Conservation (phyloP, 257 asterid genomes). For the Capsicum pubescens region DNA sequence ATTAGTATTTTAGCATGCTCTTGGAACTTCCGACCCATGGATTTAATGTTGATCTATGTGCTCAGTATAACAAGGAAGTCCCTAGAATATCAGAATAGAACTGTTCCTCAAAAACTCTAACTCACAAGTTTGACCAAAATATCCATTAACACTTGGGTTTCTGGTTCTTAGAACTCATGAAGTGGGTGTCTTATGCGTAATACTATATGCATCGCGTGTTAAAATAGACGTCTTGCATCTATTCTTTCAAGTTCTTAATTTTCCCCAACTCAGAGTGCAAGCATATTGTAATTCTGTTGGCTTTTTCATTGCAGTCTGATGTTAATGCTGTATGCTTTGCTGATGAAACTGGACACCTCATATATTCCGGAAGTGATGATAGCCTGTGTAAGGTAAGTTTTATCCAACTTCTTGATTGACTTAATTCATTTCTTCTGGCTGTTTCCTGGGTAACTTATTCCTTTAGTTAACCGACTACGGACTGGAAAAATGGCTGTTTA, state of each 20-base stretch:
- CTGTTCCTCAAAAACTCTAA: conserved; percentile 1
- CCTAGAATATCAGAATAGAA: conserved; percentile 16
- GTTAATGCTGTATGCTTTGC: conserved; percentile 98
- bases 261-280: neutral
- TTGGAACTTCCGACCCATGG: neutral
- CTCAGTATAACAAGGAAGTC: neutral
- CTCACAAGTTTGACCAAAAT: conserved; percentile 14
- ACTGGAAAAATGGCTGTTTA: neutral
- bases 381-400: conserved; percentile 80
- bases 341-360: conserved; percentile 87
- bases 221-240: neutral
- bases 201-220: neutral
- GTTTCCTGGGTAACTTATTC: neutral
- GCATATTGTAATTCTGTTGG: neutral
- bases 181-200: conserved; percentile 14
- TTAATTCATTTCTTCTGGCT: neutral
- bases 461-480: neutral
- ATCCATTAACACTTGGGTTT: neutral
- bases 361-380: conserved; percentile 98
- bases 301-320: conserved; percentile 73
- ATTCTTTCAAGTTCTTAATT: conserved; percentile 3
- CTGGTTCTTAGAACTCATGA: neutral
- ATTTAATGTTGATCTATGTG: neutral
- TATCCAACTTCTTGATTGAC: conserved; percentile 14
- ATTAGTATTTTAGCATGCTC: conserved; percentile 12